phyloP scores from a whole-genome alignment of 2,329 filamentous ascomycete species.

The Pyrenochaeta sp. region DNA sequence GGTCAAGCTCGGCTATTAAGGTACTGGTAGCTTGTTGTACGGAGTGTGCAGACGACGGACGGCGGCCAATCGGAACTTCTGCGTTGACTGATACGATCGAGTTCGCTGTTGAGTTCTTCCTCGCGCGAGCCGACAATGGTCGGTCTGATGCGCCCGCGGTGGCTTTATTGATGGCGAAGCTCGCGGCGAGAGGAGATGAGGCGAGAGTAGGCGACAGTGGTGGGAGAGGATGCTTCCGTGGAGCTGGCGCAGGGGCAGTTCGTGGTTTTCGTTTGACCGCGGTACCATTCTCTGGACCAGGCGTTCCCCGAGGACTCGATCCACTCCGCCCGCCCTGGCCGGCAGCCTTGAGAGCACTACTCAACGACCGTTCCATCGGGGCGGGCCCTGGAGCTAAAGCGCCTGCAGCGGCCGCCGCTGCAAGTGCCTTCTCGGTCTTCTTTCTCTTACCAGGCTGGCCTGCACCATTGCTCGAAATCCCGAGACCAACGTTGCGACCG shows the following conservation, averaged over 20 bases:
- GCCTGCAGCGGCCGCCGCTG: slow-evolving; percentile 41
- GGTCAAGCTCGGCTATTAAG: slow-evolving; percentile 41
- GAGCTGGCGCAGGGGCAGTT: slow-evolving; percentile 70
- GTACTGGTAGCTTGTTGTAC: slow-evolving; percentile 34
- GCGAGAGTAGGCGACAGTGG: slow-evolving; percentile 73
- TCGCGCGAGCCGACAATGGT: slow-evolving; percentile 72
- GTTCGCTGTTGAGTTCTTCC: slow-evolving; percentile 70
- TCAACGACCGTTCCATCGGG: slow-evolving; percentile 73
- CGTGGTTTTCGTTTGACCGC: slow-evolving; percentile 72
- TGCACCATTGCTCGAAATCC: slow-evolving; percentile 65
- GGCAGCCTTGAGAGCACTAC: slow-evolving; percentile 61
- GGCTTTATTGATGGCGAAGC: slow-evolving; percentile 67
- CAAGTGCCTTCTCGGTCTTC: slow-evolving; percentile 73
- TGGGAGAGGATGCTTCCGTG: slow-evolving; percentile 71
- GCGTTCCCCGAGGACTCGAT: slow-evolving; percentile 73
- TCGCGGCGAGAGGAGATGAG: slow-evolving; percentile 77
- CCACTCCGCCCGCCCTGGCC: slow-evolving; percentile 46
- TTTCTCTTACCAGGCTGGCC: slow-evolving; percentile 73
- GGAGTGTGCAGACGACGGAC: slow-evolving; percentile 48
- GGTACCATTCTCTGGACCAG: slow-evolving; percentile 58
- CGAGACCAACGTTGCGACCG: slow-evolving; percentile 64
- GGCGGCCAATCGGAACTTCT: slow-evolving; percentile 41
- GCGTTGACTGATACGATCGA: slow-evolving; percentile 55
- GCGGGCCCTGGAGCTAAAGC: slow-evolving; percentile 44
- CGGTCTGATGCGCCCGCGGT: slow-evolving; percentile 56